Conservation (phyloP, 768 basidiomycete genomes). For the Cytidiella melzeri region DNA sequence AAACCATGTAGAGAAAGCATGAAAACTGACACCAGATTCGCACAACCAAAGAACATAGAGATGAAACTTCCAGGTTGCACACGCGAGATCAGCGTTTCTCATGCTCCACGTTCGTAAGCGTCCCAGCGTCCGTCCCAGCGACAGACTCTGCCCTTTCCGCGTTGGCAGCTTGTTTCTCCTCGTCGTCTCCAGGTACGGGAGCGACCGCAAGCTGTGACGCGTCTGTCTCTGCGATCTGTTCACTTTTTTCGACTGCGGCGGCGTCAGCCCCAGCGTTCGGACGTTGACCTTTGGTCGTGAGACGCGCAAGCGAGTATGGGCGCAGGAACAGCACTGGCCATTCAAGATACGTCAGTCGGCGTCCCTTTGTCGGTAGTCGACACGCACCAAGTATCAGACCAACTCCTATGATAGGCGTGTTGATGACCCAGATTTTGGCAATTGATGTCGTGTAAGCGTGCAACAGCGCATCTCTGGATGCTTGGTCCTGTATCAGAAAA, state of each 20-base stretch:
- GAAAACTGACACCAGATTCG: background rate
- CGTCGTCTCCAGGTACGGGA: slow-evolving; percentile 4
- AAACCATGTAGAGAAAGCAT: background rate
- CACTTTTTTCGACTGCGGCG: slow-evolving; percentile 10
- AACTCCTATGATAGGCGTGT: slow-evolving; percentile 49
- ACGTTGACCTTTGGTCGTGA: slow-evolving; percentile 32
- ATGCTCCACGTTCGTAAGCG: slow-evolving; percentile 11
- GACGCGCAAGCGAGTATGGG: slow-evolving; percentile 53
- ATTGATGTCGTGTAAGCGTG: slow-evolving; percentile 62
- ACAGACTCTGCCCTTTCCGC: background rate
- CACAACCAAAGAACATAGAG: background rate
- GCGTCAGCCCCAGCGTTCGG: slow-evolving; percentile 25
- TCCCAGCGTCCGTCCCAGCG: slow-evolving; percentile 7
- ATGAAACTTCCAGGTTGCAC: too few species aligned
- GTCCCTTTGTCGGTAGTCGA: background rate
- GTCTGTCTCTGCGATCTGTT: slow-evolving; percentile 5
- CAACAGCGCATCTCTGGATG: slow-evolving; percentile 41
- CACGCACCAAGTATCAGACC: slow-evolving; percentile 38
- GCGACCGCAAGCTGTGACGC: slow-evolving; percentile 7
- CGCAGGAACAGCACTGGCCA: slow-evolving; percentile 48
- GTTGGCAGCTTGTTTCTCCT: background rate
- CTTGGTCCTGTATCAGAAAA: slow-evolving; percentile 37
- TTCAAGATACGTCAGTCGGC: background rate
- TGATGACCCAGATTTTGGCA: slow-evolving; percentile 57
- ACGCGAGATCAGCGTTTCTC: slow-evolving; percentile 2